These are phyloP conservation scores for Salvia sclarea DNA, from an alignment of 305 asterid genomes.

Conservation along the genomic window DNA sequence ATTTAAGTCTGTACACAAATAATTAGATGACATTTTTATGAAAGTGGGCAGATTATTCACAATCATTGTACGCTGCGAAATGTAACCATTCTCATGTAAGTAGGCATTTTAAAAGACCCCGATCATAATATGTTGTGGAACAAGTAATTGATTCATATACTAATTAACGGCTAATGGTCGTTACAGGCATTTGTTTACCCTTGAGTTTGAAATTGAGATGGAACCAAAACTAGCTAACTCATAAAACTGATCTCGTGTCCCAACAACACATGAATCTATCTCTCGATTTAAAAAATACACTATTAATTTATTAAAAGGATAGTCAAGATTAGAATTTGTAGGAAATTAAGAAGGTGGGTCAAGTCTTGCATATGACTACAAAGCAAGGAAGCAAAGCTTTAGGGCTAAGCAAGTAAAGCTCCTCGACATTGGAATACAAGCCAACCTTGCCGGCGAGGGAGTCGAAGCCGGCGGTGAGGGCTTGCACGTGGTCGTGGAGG, in stretches of 20 bases:
- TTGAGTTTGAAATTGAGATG: no score
- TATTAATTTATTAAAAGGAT: no score
- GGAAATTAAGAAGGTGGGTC: no score
- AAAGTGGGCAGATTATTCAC: not conserved
- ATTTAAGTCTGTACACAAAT: not conserved
- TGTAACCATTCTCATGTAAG: not conserved
- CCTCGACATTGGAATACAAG: slow-evolving; percentile 72
- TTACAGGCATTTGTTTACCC: no score
- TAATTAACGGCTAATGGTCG: no score
- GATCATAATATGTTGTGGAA: not conserved
- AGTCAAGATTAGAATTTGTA: no score
- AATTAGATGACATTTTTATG: not conserved
- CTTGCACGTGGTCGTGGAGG: slow-evolving; percentile 63
- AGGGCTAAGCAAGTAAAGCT: slow-evolving; percentile 79
- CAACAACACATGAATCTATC: no score
- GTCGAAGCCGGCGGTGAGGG: slow-evolving; percentile 66
- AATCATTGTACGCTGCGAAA: not conserved
- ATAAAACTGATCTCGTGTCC: no score
- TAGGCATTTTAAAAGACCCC: not conserved
- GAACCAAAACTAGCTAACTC: no score
- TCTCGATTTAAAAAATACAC: no score
- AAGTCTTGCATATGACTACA: slow-evolving; percentile 70
- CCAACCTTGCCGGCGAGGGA: slow-evolving; percentile 88
- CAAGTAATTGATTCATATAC: not conserved
- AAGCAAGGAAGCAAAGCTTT: slow-evolving; percentile 88